phyloP scores from a whole-genome alignment of 371 early-diverging fungal species.

The Neoconidiobolus thromboides region DNA sequence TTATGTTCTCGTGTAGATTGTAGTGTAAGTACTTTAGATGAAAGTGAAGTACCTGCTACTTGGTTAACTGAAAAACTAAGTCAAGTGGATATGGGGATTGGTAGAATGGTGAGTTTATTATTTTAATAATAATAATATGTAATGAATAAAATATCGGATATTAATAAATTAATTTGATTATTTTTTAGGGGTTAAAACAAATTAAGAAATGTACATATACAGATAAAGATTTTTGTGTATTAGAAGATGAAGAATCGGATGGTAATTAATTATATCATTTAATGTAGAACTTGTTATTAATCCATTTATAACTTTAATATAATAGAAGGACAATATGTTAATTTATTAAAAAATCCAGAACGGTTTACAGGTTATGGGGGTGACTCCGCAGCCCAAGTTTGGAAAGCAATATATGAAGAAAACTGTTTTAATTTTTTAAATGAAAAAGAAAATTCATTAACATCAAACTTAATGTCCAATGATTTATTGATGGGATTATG shows the following conservation, averaged over 20 bases:
- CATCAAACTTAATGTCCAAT: background rate
- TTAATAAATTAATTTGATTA: background rate
- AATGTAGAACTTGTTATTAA: background rate
- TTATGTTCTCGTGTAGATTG: slow-evolving; percentile 75
- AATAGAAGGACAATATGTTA: slow-evolving; percentile 64
- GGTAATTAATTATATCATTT: slow-evolving; percentile 15
- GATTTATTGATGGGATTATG: slow-evolving; percentile 27
- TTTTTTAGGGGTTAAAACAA: background rate
- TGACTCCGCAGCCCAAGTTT: slow-evolving; percentile 64
- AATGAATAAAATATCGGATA: no score
- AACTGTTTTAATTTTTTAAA: slow-evolving; percentile 76
- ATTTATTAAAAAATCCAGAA: slow-evolving; percentile 82
- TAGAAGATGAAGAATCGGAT: slow-evolving; percentile 57
- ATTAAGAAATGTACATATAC: slow-evolving; percentile 32
- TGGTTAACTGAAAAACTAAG: slow-evolving; percentile 2
- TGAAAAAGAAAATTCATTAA: slow-evolving; percentile 18
- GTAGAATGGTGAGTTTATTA: background rate
- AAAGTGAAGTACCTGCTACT: slow-evolving; percentile 23
- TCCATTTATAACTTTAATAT: background rate
- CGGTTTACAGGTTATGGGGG: slow-evolving; percentile 93
- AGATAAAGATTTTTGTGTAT: slow-evolving; percentile 71
- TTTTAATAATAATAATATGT: background rate
- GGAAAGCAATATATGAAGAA: slow-evolving; percentile 88
- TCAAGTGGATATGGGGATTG: background rate
- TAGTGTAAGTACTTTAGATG: slow-evolving; percentile 62